Evolutionary conservation across 768 basidiomycete genomes (phyloP), one percentile per base, ranked within the genome.

Genomic region (Filobasidium floriforme): DNA sequence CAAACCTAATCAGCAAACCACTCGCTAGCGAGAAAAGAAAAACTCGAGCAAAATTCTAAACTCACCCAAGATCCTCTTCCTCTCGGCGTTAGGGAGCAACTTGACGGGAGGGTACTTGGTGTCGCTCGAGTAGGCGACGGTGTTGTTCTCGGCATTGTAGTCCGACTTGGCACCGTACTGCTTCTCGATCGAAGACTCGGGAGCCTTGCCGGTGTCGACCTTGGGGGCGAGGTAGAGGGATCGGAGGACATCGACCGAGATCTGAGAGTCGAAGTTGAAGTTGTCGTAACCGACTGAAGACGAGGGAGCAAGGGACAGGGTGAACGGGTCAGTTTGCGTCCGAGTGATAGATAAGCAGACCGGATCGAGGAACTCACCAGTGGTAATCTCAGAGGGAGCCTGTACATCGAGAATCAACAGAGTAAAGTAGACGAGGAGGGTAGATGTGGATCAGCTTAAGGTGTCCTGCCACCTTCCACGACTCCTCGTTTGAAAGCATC

Each of bases 41-140:
- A 5, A 14, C 22, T 49, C 46, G 32, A 37, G 3, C 32, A 37
- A 37, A 37, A 4, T 37, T 24, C 54, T n/a, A n/a, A 26, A 69
- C 76, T 51, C 60, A 77, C 76, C 73, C 46, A 99, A 85, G 72
- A 98, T 81, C 66, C 94, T 88, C 80, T 94, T 96, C 73, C 91
- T 86, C 68, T 81, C 78, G 1, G 86, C 82, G 24, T 89, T 85
- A 11, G 90, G 79, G 57, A 99, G 85, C 59, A 92, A 85, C 73
- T 85, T 90, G 67, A 99, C 93, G 3, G 94, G 91, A 11, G 92
- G 90, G 79, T 92, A 99, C 52, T 89, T 87, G 62, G 89, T 86
- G 65, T 94, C 85, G 28, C 92, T 91, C 57, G 90, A 89, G 80
- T 93, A 97, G 51, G 92, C 89, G 78, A 96, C 92, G 43, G 88